phyloP scores from a whole-genome alignment of 805 yeast genomes.

The Nakazawaea pomicola region DNA sequence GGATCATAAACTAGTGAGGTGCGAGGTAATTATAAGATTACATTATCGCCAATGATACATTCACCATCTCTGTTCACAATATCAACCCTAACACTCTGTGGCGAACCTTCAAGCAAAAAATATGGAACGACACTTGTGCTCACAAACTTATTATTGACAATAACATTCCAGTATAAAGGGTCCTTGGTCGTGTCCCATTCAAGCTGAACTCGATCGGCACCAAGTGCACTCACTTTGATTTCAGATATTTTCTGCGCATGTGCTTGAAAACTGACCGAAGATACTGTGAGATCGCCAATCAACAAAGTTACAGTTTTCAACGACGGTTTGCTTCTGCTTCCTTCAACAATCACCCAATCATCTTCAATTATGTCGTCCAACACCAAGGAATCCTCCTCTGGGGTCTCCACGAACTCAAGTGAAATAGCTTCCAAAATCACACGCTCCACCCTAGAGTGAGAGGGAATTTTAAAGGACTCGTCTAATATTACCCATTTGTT shows the following conservation, averaged over 20 bases:
- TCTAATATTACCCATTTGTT: conserved; percentile 22
- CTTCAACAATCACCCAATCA: conserved; percentile 12
- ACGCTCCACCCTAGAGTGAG: conserved; percentile 17
- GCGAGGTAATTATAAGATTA: too few relatives aligned
- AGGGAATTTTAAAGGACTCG: conserved; percentile 18
- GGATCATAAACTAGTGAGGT: too few relatives aligned
- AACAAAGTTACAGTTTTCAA: background rate
- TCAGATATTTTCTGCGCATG: too few relatives aligned
- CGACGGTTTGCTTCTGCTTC: background rate
- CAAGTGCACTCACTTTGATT: too few relatives aligned
- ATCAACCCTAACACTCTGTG: conserved; percentile 9
- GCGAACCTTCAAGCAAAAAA: background rate
- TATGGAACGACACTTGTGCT: conserved; percentile 11
- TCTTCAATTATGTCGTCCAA: conserved; percentile 3
- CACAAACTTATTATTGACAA: conserved; percentile 7
- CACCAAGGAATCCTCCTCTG: background rate
- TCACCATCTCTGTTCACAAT: conserved; percentile 12
- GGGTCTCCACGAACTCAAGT: conserved; percentile 8
- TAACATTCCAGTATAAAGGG: conserved; percentile 12
- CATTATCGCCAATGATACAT: conserved; percentile 10
- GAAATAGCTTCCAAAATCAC: conserved; percentile 19
- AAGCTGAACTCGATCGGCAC: too few relatives aligned
- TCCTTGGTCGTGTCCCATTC: background rate
- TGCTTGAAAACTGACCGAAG: too few relatives aligned
- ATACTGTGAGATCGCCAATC: conserved; percentile 9